Base-by-base conservation (phyloP, 768 basidiomycete species). In the Vararia minispora region DNA sequence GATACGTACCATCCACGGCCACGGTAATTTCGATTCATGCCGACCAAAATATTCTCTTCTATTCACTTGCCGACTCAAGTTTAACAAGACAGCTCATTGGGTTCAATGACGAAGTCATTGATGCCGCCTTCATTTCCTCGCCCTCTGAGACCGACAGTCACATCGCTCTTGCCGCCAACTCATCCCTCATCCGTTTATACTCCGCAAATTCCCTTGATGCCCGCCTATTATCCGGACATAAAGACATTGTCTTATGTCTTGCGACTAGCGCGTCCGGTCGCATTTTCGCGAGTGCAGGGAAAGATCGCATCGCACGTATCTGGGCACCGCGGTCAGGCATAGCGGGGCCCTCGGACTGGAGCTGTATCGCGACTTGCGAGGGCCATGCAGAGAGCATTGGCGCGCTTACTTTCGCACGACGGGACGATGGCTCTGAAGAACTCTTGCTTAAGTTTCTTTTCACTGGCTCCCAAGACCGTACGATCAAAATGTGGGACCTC, bases 401-500 rank as follows among this genome's bases (percentile, higher is more conserved):
- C 7, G 88, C 94, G 2, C 63, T 98, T 39, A 80, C 87, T 2
- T 63, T 97, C 55, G 78, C 87, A n/a, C 71, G 79, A 20, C 68
- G 68, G 48, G 50, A 51, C 18, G 62, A 54, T 14, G 57, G 56
- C 13, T 49, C 43, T 8, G 46, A 46, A 20, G 55, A 55, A 14
- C 41, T 48, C 25, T 47, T 53, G 35, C 61, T 65, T 34, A 66
- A 66, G 28, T 94, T 95, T 61, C 65, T 92, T 68, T 85, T 97
- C 55, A 95, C 91, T 11, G 95, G 94, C 23, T 88, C 85, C 55
- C 94, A 98, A 59, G 95, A 99, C 57, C 76, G 88, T 29, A 98
- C 95, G 3, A 85, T 97, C 56, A 99, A 99, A 60, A 83, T 98
- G 78, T 99, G 95, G 95, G 90, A 98, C 58, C 56, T 98, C n/a